phyloP scores from a whole-genome alignment of 2,329 filamentous ascomycete species.

The Penicillium sp. region DNA sequence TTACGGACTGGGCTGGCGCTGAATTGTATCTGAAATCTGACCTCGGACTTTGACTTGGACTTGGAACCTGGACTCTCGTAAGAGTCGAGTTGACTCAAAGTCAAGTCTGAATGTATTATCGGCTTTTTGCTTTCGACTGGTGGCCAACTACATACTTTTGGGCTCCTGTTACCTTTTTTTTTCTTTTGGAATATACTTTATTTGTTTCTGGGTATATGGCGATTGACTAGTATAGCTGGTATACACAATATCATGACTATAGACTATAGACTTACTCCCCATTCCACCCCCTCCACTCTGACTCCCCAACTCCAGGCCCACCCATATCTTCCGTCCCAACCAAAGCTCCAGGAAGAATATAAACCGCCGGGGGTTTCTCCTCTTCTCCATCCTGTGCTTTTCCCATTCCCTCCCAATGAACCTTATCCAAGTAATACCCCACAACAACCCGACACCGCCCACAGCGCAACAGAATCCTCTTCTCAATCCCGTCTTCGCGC shows the following conservation, averaged over 20 bases:
- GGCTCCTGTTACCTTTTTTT: background rate
- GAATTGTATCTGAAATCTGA: background rate
- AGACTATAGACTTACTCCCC: background rate
- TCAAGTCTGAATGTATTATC: background rate
- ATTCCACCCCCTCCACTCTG: constrained; percentile 37
- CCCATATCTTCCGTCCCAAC: constrained; percentile 58
- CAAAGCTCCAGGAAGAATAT: constrained; percentile 60
- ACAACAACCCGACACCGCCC: constrained; percentile 59
- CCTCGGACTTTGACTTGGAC: too few species aligned
- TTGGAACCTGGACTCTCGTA: too few species aligned
- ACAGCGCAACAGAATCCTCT: constrained; percentile 59
- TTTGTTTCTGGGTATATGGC: background rate
- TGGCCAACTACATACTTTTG: too few species aligned
- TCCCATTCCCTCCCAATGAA: constrained; percentile 40
- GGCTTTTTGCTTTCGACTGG: background rate
- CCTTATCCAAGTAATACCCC: constrained; percentile 60
- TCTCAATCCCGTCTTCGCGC: constrained; percentile 65
- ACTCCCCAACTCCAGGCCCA: constrained; percentile 32
- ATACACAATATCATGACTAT: too few species aligned
- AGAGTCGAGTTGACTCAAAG: too few species aligned
- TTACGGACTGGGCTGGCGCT: background rate
- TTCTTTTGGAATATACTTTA: background rate
- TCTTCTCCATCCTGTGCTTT: constrained; percentile 17
- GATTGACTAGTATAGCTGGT: too few species aligned
- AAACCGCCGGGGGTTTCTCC: constrained; percentile 51